phyloP scores from a whole-genome alignment of 345 rosid species.

The Geranium brycei region DNA sequence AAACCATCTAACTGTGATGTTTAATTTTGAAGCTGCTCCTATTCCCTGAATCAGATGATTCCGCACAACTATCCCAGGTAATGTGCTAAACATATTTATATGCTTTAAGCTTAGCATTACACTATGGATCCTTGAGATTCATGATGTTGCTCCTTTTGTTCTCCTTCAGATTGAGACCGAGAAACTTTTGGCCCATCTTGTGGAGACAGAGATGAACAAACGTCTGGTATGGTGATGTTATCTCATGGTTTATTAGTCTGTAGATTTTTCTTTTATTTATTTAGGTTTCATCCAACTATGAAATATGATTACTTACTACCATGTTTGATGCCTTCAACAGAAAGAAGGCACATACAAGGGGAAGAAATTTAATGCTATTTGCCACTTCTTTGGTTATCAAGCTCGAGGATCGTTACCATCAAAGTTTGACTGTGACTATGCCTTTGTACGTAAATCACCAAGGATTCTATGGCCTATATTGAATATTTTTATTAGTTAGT shows the following conservation, averaged over 20 bases:
- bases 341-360: slow-evolving; percentile 88
- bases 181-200: slow-evolving; percentile 92
- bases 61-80: slow-evolving; percentile 99
- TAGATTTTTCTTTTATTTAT: too few species aligned
- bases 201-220: slow-evolving; percentile 87
- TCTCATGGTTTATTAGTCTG: neutral
- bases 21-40: slow-evolving; percentile 67
- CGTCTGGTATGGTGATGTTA: slow-evolving; percentile 41
- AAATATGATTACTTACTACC: neutral
- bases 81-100: neutral
- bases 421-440: slow-evolving; percentile 93
- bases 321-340: slow-evolving; percentile 17
- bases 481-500: neutral
- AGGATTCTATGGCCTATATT: slow-evolving; percentile 1
- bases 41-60: slow-evolving; percentile 90
- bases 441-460: slow-evolving; percentile 49
- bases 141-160: slow-evolving; percentile 13
- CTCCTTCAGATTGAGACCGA: slow-evolving; percentile 79
- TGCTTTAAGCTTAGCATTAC: neutral
- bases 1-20: slow-evolving; percentile 12
- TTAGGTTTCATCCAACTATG: neutral
- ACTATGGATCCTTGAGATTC: slow-evolving; percentile 1
- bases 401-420: slow-evolving; percentile 99
- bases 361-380: slow-evolving; percentile 88
- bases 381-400: slow-evolving; percentile 98